Evolutionary conservation across 2,329 filamentous ascomycete genomes (phyloP).

Genomic region (Drechslerella dactyloides): DNA sequence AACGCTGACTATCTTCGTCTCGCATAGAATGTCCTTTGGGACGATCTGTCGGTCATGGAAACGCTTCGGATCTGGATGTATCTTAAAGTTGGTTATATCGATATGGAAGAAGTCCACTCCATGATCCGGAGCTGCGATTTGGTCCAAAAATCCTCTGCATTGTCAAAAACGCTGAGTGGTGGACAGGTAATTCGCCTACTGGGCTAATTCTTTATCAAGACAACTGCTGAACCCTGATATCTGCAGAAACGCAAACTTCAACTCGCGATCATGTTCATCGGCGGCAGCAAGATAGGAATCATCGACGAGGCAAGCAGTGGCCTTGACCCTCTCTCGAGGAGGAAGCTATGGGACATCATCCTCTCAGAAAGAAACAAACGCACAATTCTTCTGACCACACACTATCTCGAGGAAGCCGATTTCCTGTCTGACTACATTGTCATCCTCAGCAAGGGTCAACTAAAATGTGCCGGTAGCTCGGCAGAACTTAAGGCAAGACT

Average conservation of each 20-base stretch:
- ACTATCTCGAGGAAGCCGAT: conserved; percentile 93
- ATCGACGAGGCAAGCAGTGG: conserved; percentile 91
- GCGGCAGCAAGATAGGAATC: conserved; percentile 84
- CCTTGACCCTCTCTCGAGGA: conserved; percentile 80
- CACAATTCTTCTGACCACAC: conserved; percentile 86
- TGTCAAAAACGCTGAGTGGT: conserved; percentile 79
- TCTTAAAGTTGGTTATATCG: conserved; percentile 70
- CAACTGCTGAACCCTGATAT: neutral
- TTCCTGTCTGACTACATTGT: conserved; percentile 86
- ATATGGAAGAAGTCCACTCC: conserved; percentile 67
- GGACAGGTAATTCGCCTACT: conserved; percentile 65
- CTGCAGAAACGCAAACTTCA: conserved; percentile 79
- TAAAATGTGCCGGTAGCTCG: conserved; percentile 82
- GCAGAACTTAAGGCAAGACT: conserved; percentile 82
- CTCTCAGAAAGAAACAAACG: conserved; percentile 79
- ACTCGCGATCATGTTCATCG: conserved; percentile 92
- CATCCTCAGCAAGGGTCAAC: conserved; percentile 80
- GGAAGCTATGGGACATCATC: conserved; percentile 94
- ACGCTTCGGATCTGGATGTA: conserved; percentile 83
- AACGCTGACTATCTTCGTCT: neutral
- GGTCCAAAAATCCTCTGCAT: conserved; percentile 72
- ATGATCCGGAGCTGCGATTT: conserved; percentile 77
- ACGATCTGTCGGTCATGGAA: conserved; percentile 82
- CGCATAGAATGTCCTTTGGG: conserved; percentile 88
- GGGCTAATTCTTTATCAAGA: neutral